Conservation (phyloP, 805 yeast species). For the Ogataea populi-albae region DNA sequence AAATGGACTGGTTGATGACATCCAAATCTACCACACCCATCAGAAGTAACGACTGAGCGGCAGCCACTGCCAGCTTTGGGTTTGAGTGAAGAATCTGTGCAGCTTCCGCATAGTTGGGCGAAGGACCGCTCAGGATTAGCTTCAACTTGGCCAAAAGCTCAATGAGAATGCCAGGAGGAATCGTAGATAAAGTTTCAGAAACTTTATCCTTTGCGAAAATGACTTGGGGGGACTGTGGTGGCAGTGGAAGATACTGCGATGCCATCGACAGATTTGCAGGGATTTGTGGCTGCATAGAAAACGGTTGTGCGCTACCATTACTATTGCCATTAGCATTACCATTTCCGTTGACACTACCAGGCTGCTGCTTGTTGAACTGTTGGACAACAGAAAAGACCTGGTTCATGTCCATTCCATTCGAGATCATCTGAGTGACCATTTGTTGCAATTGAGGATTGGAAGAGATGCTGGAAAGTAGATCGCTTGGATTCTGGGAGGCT, state of each 20-base stretch:
- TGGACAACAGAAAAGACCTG: constrained; percentile 31
- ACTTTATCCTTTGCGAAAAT: constrained; percentile 54
- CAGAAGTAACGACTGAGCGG: constrained; percentile 68
- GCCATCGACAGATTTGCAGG: constrained; percentile 55
- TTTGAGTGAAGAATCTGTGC: constrained; percentile 50
- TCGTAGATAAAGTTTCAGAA: constrained; percentile 56
- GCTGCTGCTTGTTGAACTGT: constrained; percentile 26
- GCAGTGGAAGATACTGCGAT: constrained; percentile 53
- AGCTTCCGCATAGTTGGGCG: constrained; percentile 49
- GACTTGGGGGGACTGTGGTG: constrained; percentile 27
- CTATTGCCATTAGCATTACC: constrained; percentile 10
- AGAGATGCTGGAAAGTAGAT: constrained; percentile 25
- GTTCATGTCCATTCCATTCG: constrained; percentile 35
- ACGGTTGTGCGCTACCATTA: constrained; percentile 5
- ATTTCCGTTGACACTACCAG: constrained; percentile 8
- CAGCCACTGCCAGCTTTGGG: constrained; percentile 59
- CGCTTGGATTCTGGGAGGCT: constrained; percentile 15
- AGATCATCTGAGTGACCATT: constrained; percentile 35
- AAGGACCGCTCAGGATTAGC: constrained; percentile 49
- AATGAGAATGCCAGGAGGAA: constrained; percentile 69
- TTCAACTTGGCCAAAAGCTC: constrained; percentile 68
- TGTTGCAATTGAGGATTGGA: constrained; percentile 33
- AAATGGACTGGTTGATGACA: constrained; percentile 57
- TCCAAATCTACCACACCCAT: constrained; percentile 75
- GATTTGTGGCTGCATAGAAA: constrained; percentile 18